Evolutionary conservation across 1,139 yeast genomes (phyloP).

Genomic region (Blastobotrys aristatus): DNA sequence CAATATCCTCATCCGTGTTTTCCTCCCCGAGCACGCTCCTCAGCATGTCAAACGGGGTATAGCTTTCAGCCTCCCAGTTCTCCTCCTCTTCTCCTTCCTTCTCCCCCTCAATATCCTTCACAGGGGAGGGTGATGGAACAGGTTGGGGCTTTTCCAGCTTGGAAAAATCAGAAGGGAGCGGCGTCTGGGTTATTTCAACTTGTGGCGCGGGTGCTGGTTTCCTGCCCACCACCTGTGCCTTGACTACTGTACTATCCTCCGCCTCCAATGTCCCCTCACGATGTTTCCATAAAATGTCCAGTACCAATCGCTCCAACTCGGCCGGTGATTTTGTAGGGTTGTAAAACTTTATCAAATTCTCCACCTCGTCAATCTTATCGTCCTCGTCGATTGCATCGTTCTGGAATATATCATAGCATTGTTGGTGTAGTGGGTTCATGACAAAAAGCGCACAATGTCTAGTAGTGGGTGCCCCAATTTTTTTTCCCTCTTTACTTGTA

Average conservation of each 20-base stretch:
- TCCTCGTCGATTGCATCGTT: constrained; percentile 34
- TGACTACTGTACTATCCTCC: not conserved
- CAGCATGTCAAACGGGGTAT: constrained; percentile 33
- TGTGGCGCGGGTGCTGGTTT: constrained; percentile 3
- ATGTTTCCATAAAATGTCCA: constrained; percentile 41
- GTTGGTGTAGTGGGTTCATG: constrained; percentile 26
- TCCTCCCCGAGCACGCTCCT: constrained; percentile 31
- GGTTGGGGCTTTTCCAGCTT: constrained; percentile 16
- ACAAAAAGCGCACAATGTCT: not conserved
- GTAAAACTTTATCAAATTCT: constrained; percentile 30
- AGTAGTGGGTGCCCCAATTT: not conserved
- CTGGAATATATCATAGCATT: constrained; percentile 33
- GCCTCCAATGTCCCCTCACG: constrained; percentile 19
- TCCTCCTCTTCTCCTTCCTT: constrained; percentile 10
- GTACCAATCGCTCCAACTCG: constrained; percentile 32
- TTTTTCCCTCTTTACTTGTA: not conserved
- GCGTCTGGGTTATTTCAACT: constrained; percentile 8
- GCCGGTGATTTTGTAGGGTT: constrained; percentile 17
- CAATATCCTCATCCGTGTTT: constrained; percentile 31
- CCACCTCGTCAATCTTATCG: constrained; percentile 37
- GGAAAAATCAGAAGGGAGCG: constrained; percentile 19
- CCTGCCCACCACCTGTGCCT: constrained; percentile 5
- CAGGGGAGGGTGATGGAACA: not conserved
- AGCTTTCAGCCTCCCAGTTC: constrained; percentile 14
- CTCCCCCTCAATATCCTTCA: not conserved